Conservation (phyloP, 2,329 filamentous ascomycete species). For the Colletotrichum sp. region DNA sequence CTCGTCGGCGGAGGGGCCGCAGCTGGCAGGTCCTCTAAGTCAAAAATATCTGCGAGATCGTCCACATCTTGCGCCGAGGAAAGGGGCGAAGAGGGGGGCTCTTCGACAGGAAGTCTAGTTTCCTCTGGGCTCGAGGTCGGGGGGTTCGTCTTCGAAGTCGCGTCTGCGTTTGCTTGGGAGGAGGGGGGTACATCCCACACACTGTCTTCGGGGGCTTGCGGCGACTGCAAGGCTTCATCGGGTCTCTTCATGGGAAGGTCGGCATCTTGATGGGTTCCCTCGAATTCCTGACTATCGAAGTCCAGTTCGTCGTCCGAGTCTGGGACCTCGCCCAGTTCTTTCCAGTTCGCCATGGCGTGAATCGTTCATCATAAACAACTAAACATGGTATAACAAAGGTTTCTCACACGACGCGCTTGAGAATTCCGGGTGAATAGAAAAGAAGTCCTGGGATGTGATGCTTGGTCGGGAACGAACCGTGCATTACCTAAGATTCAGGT, state of each 20-base stretch:
- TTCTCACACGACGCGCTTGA: background rate
- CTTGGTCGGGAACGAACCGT: background rate
- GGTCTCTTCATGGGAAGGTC: background rate
- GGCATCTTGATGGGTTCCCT: background rate
- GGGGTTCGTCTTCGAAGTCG: background rate
- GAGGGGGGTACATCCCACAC: conserved; percentile 44
- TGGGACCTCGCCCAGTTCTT: conserved; percentile 54
- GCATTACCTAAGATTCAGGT: conserved; percentile 6
- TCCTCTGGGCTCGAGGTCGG: background rate
- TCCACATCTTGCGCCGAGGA: conserved; percentile 36
- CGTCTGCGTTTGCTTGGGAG: background rate
- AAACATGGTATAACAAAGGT: background rate
- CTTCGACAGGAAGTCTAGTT: background rate
- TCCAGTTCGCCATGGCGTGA: conserved; percentile 50
- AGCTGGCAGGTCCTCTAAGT: background rate
- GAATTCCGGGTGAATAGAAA: background rate
- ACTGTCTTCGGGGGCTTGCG: conserved; percentile 20
- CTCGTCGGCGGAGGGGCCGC: background rate
- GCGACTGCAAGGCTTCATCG: background rate
- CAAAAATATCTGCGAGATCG: conserved; percentile 25
- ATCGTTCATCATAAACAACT: conserved; percentile 20
- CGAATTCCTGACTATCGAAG: conserved; percentile 39
- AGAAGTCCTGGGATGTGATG: background rate
- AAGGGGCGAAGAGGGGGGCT: conserved; percentile 35
- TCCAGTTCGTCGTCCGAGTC: conserved; percentile 55